Base-by-base conservation (phyloP, 2,329 filamentous ascomycete genomes). In the Cryphonectria japonica region DNA sequence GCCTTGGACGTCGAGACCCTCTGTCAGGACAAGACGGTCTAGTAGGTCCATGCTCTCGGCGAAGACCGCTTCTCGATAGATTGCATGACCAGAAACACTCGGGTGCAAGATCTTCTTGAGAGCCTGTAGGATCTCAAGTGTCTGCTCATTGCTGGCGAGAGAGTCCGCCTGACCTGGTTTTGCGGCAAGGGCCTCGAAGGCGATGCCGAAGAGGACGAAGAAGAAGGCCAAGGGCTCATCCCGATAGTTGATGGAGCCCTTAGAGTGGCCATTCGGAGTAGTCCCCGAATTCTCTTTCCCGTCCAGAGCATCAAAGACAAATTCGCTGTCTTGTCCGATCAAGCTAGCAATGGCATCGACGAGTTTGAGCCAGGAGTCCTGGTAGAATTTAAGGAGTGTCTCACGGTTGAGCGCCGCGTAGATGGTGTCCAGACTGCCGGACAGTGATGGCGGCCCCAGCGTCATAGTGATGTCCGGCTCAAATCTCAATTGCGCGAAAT, bases 221-320 rank as follows among this genome's bases (percentile, higher is more conserved):
- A 99, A 99, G 85, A 99, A 99, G 0, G 96, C 96, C 1, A 98
- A 94, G 0, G 96, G 96, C 79, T 99, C 96, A 78, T 98, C 95
- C 64, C 96, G 93, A 79, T 99, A 99, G 80, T 98, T 98, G 83
- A 99, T 98, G 32, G 67, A 69, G 3, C 86, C 87, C 78, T 92
- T 93, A 22, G 85, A 83, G 60, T 87, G 83, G 2, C 84, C 85
- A 72, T 86, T 87, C 37, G 80, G 77, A 13, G 81, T 80, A 5
- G 83, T 80, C 32, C 82, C 86, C 13, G 85, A 83, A 0, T 83
- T 82, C 76, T 89, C 87, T 78, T 96, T 97, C 67, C 95, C 95
- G 78, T 99, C 96, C 8, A 99, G 84, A 0, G 96, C 96, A 80
- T 98, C 95, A 78, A 99, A 99, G 3, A 99, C 96, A 74, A 98